Percentiles rank a stretch among this genome's conserved stretches.
Conservation (phyloP, 2,329 filamentous ascomycete genomes). For the Calonectria hongkongensis region DNA sequence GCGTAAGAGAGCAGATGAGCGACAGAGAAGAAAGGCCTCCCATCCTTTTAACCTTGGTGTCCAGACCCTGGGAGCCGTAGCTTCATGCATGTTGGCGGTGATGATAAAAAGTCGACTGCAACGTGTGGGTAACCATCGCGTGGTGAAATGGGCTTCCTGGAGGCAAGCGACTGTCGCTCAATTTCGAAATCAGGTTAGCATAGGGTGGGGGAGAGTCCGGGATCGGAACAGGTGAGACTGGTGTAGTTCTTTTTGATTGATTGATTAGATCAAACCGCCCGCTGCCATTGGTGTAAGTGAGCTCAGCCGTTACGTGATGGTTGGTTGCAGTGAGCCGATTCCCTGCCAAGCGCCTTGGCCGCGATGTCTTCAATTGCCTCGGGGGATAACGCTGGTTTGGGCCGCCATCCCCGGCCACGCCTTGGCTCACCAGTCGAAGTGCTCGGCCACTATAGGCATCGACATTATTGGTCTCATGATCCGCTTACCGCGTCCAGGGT, state of each 20-base stretch:
- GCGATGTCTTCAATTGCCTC: not conserved
- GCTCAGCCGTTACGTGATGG: not conserved
- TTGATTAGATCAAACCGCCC: slow-evolving; percentile 18
- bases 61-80: not conserved
- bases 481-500: not conserved
- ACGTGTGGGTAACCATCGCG: not conserved
- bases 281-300: not conserved
- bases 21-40: not conserved
- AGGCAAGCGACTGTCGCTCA: slow-evolving; percentile 11
- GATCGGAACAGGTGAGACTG: slow-evolving; percentile 2
- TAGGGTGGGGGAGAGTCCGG: slow-evolving; percentile 11
- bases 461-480: not conserved
- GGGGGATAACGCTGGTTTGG: not conserved
- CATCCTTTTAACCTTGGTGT: slow-evolving; percentile 11
- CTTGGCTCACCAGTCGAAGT: not conserved
- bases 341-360: not conserved
- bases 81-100: not conserved
- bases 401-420: not conserved
- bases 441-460: not conserved
- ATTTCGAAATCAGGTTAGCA: slow-evolving; percentile 20
- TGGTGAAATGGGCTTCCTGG: not conserved
- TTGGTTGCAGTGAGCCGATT: slow-evolving; percentile 10
- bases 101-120: not conserved
- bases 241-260: not conserved
- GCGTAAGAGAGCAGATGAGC: not conserved